Percentiles rank a stretch among this genome's conserved stretches.
phyloP scores from a whole-genome alignment of 176 grass and related monocot species.

The Calamus simplicifolius region DNA sequence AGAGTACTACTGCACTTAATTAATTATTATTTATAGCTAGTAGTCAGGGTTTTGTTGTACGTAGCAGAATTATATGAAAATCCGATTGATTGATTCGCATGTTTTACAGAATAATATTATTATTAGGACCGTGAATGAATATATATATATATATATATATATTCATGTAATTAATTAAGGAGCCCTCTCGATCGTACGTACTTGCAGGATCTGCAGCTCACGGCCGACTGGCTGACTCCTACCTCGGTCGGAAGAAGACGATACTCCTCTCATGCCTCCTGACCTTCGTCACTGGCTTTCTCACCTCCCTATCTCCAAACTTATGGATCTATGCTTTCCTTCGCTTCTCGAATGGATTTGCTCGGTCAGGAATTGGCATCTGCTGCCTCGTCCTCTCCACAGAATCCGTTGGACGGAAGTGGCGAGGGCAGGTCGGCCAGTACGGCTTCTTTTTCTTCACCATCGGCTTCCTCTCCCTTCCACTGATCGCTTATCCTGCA shows the following conservation, averaged over 20 bases:
- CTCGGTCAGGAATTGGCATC: conserved; percentile 41
- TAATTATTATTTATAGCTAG: too few species aligned
- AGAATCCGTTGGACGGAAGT: conserved; percentile 32
- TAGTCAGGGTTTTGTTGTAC: too few species aligned
- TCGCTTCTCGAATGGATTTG: conserved; percentile 38
- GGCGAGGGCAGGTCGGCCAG: conserved; percentile 50
- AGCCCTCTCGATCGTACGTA: too few species aligned
- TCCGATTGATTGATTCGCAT: too few species aligned
- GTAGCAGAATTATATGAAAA: too few species aligned
- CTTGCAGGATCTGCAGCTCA: conserved; percentile 34
- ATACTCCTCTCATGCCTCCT: conserved; percentile 32
- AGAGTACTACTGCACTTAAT: too few species aligned
- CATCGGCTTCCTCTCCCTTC: conserved; percentile 40
- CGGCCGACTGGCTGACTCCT: conserved; percentile 33
- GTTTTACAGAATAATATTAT: too few species aligned
- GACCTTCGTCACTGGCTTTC: conserved; percentile 27
- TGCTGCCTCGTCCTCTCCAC: conserved; percentile 50
- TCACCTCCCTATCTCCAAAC: conserved; percentile 34
- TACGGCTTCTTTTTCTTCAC: conserved; percentile 58
- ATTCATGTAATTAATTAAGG: too few species aligned
- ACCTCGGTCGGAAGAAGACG: conserved; percentile 39
- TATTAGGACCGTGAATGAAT: too few species aligned
- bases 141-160: too few species aligned
- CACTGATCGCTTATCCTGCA: conserved; percentile 29
- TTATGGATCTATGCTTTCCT: conserved; percentile 37